Evolutionary conservation across 83 land plant species (phyloP), one percentile per base, ranked within the genome.

Genomic region (Diphasiastrum complanatum): DNA sequence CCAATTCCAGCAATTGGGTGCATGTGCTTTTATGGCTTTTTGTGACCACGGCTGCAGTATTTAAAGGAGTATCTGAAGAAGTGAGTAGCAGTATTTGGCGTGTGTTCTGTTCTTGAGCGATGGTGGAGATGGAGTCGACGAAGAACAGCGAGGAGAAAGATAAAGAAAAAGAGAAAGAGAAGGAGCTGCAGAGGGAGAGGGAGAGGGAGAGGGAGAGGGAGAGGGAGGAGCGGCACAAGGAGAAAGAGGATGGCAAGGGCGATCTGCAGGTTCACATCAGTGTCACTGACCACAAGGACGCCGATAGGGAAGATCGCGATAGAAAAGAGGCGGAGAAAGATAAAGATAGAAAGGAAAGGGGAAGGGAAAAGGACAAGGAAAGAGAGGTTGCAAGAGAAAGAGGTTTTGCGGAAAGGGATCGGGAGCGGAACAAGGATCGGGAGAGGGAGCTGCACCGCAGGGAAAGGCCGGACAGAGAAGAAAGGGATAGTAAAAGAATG

Each of bases 91-190:
- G n/a, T n/a, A n/a, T n/a, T n/a, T n/a, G n/a, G n/a, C n/a, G n/a
- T n/a, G n/a, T n/a, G n/a, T n/a, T n/a, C n/a, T n/a, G n/a, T n/a
- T n/a, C n/a, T n/a, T n/a, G n/a, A n/a, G 74, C 78, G 20, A 64
- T 71, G 57, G 84, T 79, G 22, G 84, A 77, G 72, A 83, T 78
- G 41, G 78, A 74, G 58, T 59, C 74, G 50, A 83, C 77, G 40
- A 19, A 37, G 45, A 81, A 69, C 51, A 61, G 66, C 19, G 79
- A 81, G 26, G 83, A 79, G 37, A 78, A 72, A 38, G 66, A 74
- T 26, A 83, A 61, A 16, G 83, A 83, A 26, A 79, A 73, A 61
- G 86, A 83, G 20, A 75, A 73, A 62, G 78, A 79, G 63, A n/a
- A n/a, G n/a, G n/a, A n/a, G n/a, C n/a, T n/a, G n/a, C n/a, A n/a